phyloP scores from a whole-genome alignment of 2,329 filamentous ascomycete species.

The Lachnellula occidentalis region DNA sequence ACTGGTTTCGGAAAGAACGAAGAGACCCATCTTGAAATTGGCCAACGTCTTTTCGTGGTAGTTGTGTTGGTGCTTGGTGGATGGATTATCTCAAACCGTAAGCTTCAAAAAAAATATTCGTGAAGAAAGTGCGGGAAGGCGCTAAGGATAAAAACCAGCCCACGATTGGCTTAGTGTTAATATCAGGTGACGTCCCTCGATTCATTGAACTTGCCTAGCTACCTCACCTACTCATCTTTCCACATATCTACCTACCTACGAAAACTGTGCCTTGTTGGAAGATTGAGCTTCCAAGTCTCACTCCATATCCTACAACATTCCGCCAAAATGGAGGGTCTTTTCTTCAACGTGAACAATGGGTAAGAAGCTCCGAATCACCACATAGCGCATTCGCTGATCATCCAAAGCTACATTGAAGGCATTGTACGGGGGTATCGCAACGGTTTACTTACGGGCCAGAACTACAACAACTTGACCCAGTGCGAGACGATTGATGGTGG shows the following conservation, averaged over 20 bases:
- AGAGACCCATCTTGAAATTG: conserved; percentile 67
- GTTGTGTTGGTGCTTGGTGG: conserved; percentile 8
- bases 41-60: background rate
- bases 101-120: conserved; percentile 20
- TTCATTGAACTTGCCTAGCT: background rate
- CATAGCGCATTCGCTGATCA: conserved; percentile 19
- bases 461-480: conserved; percentile 94
- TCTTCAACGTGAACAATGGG: conserved; percentile 94
- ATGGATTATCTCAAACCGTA: conserved; percentile 7
- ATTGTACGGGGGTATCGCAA: conserved; percentile 97
- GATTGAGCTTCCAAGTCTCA: conserved; percentile 8
- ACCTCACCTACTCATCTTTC: too few species aligned
- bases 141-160: conserved; percentile 4
- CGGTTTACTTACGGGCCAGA: conserved; percentile 78
- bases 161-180: background rate
- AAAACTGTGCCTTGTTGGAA: background rate
- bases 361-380: conserved; percentile 36
- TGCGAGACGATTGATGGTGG: conserved; percentile 95
- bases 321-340: conserved; percentile 76
- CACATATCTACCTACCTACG: background rate
- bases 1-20: conserved; percentile 86
- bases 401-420: conserved; percentile 82
- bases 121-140: conserved; percentile 13
- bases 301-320: conserved; percentile 6
- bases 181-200: conserved; percentile 8